Conservation (phyloP, 306 rosid species). For the Psophocarpus tetragonolobus region DNA sequence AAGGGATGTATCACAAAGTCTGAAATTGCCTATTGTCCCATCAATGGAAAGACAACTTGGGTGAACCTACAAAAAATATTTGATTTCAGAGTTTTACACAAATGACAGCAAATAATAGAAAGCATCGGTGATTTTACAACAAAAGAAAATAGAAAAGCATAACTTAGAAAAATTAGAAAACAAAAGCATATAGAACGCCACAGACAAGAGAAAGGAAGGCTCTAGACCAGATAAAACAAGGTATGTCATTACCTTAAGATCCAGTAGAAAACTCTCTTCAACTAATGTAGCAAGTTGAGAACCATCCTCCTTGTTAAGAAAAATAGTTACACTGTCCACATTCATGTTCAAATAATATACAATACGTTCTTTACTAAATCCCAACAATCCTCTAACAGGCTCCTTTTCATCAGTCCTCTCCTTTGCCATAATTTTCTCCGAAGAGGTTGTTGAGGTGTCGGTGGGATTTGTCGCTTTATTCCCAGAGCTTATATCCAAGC, state of each 20-base stretch:
- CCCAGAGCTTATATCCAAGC: constrained; percentile 72
- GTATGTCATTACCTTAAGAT: constrained; percentile 70
- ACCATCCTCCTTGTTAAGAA: constrained; percentile 94
- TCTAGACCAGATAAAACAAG: not conserved
- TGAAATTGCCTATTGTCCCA: constrained; percentile 89
- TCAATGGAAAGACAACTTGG: constrained; percentile 92
- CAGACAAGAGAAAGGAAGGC: not conserved
- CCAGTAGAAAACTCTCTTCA: constrained; percentile 84
- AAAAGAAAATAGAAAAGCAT: not conserved
- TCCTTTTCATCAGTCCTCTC: constrained; percentile 75
- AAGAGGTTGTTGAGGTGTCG: constrained; percentile 38
- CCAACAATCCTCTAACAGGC: constrained; percentile 81
- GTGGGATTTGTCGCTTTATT: constrained; percentile 38
- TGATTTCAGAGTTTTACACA: constrained; percentile 33
- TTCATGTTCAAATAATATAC: constrained; percentile 85
- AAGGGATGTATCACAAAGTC: constrained; percentile 83
- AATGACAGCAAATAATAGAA: not conserved
- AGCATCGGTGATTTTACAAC: not conserved
- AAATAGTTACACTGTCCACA: constrained; percentile 81
- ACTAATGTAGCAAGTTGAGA: constrained; percentile 87
- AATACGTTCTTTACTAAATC: constrained; percentile 86
- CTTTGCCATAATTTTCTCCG: constrained; percentile 49
- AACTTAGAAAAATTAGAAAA: constrained; percentile 11
- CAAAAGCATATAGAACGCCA: not conserved
- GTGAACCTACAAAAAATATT: constrained; percentile 63